These are phyloP conservation scores for Nasturtium officinale DNA, from an alignment of 345 rosid species.

Conservation along the genomic window DNA sequence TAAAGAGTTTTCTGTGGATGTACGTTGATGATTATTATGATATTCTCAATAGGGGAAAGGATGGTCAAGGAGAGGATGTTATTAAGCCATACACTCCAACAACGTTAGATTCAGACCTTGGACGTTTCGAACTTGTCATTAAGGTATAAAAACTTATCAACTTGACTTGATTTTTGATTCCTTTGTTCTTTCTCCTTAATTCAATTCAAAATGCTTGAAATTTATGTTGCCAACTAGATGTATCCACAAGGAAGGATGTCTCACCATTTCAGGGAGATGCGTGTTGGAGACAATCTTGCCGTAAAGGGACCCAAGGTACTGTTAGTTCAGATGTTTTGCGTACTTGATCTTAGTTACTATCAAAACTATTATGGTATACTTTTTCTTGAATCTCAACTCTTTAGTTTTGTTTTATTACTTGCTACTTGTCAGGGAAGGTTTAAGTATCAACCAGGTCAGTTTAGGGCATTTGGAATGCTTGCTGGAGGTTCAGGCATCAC, in stretches of 20 bases:
- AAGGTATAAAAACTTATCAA: constrained; percentile 54
- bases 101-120: constrained; percentile 90
- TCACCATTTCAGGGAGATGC: constrained; percentile 96
- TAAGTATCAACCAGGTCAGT: constrained; percentile 81
- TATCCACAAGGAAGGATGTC: constrained; percentile 99
- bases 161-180: constrained; percentile 29
- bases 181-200: background rate
- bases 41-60: constrained; percentile 66
- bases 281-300: constrained; percentile 76
- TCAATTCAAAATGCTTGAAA: background rate
- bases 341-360: constrained; percentile 3
- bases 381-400: constrained; percentile 15
- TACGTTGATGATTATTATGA: background rate
- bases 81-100: constrained; percentile 94
- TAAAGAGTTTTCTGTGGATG: background rate
- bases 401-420: background rate
- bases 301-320: constrained; percentile 98
- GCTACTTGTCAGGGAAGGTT: constrained; percentile 78
- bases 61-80: constrained; percentile 83
- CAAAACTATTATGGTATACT: background rate
- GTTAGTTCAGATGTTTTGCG: background rate
- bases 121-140: constrained; percentile 79
- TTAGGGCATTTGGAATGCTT: constrained; percentile 95
- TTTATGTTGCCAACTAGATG: constrained; percentile 57
- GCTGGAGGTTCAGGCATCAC: constrained; percentile 99